Base-by-base conservation (phyloP, 495 filamentous ascomycete genomes). In the Penicillium cataractarum region DNA sequence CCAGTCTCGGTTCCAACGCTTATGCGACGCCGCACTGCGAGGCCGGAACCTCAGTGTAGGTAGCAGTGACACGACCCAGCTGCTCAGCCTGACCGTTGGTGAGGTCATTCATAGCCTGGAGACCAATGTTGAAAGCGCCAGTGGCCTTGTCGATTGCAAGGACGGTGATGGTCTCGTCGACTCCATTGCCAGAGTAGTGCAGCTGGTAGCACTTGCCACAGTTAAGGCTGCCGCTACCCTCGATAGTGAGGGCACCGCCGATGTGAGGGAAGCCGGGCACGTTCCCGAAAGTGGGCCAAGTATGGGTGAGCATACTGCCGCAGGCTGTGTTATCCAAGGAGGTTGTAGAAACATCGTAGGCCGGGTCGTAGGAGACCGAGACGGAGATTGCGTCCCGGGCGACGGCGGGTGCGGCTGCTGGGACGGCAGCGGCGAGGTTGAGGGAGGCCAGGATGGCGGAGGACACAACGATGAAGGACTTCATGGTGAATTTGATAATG, bases 151-250 rank as follows among this genome's bases (percentile, higher is more conserved):
- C 91, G 61, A 94, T 79, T 26, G 85, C 91, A 12, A 86, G 77
- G 9, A 94, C 74, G 67, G 87, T 82, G 76, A 94, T 82, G 21
- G 80, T 86, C 57, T 79, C 75, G 65, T 83, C 81, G 29, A 69
- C 39, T 24, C 56, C 60, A 50, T 60, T 72, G 42, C 56, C 39
- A 46, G 65, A 72, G 72, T 84, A 94, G 15, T 78, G 81, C 50
- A 91, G 74, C 49, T 74, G 56, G 77, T 87, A 93, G 82, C 90
- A 93, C 10, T 83, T 84, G 57, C 91, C 90, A 76, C 91, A 94
- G 63, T 76, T 77, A 17, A 69, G 37, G 61, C 71, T 77, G 82
- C 87, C 78, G 86, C 84, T 90, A 37, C 82, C 85, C 3, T 71
- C 65, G 22, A 92, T 79, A 27, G 83, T 85, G 33, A 80, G 77